Conservation (phyloP, 257 asterid species). For the Solanum raphanifolium region DNA sequence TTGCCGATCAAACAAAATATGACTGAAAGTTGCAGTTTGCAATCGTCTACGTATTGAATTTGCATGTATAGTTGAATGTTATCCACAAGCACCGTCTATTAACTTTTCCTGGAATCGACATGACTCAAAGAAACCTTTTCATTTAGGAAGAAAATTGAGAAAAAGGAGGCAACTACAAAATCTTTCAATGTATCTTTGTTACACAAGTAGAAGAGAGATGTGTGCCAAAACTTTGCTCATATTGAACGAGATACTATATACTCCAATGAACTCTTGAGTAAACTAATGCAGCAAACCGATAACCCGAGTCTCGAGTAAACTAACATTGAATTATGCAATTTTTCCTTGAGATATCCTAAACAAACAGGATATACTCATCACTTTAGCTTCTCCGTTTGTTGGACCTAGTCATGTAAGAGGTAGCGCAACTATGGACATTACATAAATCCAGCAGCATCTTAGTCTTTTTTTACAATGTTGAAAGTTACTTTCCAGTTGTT, state of each 20-base stretch:
- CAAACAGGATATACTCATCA: not conserved
- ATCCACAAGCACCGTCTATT: not conserved
- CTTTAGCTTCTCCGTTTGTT: not conserved
- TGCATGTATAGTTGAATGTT: not conserved
- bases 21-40: too few species aligned
- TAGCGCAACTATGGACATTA: not conserved
- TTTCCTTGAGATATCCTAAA: not conserved
- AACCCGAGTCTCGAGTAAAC: not conserved
- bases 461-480: not conserved
- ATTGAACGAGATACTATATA: not conserved
- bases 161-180: not conserved
- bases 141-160: not conserved
- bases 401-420: not conserved
- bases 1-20: not conserved
- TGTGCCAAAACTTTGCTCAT: not conserved
- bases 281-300: not conserved
- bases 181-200: not conserved
- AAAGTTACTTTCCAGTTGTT: not conserved
- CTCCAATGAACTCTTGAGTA: not conserved
- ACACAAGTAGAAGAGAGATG: not conserved
- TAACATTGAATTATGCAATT: not conserved
- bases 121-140: not conserved
- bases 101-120: not conserved
- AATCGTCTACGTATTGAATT: not conserved
- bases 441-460: not conserved